A percentile compares a stretch with the other conserved stretches of the same genome.
phyloP scores from a whole-genome alignment of 2,329 filamentous ascomycete genomes.

The Penicillium griseofulvum region DNA sequence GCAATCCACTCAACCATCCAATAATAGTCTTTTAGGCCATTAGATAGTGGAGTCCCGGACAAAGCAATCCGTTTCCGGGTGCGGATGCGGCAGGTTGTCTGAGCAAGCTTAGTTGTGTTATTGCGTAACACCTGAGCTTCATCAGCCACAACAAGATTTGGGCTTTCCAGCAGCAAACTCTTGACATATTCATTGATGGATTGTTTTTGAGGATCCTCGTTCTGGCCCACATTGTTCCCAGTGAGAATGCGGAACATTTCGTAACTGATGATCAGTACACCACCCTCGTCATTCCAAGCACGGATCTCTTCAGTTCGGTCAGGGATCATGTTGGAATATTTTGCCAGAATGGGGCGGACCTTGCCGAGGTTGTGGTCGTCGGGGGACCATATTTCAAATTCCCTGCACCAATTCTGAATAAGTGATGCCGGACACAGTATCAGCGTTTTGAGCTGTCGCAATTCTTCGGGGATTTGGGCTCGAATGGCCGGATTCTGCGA shows the following conservation, averaged over 20 bases:
- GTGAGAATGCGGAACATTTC: constrained; percentile 55
- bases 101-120: constrained; percentile 50
- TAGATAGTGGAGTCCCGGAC: constrained; percentile 82
- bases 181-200: constrained; percentile 28
- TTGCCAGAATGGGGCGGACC: constrained; percentile 33
- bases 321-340: constrained; percentile 25
- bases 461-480: constrained; percentile 65
- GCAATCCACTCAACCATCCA: constrained; percentile 87
- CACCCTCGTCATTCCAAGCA: constrained; percentile 64
- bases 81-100: constrained; percentile 57
- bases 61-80: constrained; percentile 75
- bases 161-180: constrained; percentile 55
- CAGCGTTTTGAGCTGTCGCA: constrained; percentile 64
- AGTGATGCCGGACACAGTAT: constrained; percentile 73
- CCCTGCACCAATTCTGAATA: constrained; percentile 79
- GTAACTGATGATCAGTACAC: constrained; percentile 76
- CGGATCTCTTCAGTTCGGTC: constrained; percentile 42
- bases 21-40: constrained; percentile 80
- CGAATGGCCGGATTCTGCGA: constrained; percentile 58
- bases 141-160: constrained; percentile 76
- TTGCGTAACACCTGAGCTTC: constrained; percentile 84
- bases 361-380: constrained; percentile 52
- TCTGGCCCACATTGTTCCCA: background rate
- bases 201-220: constrained; percentile 38
- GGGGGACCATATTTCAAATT: constrained; percentile 69